Percentiles rank a stretch among this genome's conserved stretches.
Evolutionary conservation across 2,329 filamentous ascomycete species (phyloP).

Genomic region (Exophiala calicioides): DNA sequence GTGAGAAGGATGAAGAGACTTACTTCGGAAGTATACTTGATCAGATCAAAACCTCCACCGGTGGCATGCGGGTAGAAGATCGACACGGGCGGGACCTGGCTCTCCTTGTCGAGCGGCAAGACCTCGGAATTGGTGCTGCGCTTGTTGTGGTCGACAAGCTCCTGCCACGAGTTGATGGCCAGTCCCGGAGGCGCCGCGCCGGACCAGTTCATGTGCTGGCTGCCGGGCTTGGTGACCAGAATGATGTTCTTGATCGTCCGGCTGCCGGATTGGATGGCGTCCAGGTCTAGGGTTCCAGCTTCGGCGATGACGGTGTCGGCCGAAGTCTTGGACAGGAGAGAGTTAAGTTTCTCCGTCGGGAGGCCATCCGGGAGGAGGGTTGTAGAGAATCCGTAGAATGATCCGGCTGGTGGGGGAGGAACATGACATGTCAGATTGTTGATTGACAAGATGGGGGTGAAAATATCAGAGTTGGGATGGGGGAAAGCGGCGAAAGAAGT

Average conservation of each 20-base stretch:
- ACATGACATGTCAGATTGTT: not conserved
- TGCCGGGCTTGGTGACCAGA: conserved; percentile 91
- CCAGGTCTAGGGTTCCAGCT: conserved; percentile 83
- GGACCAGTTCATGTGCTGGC: conserved; percentile 85
- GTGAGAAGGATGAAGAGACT: conserved; percentile 24
- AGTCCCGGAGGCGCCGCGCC: conserved; percentile 79
- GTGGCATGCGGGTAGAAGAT: conserved; percentile 44
- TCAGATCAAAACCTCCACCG: conserved; percentile 65
- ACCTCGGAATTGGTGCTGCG: conserved; percentile 61
- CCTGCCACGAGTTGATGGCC: conserved; percentile 89
- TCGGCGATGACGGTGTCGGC: conserved; percentile 82
- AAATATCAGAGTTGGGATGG: too few relatives aligned
- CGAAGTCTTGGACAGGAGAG: conserved; percentile 70
- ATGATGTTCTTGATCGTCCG: conserved; percentile 74
- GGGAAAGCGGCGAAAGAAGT: not conserved
- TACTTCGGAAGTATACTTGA: conserved; percentile 74
- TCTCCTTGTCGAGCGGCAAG: conserved; percentile 61
- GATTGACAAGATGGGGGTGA: not conserved
- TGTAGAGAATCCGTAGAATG: conserved; percentile 85
- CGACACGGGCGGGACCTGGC: conserved; percentile 48
- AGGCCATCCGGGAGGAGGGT: conserved; percentile 83
- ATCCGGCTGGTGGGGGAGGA: conserved; percentile 59
- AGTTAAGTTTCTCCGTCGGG: conserved; percentile 65
- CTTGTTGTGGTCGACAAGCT: conserved; percentile 74
- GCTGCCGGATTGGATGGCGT: conserved; percentile 68